phyloP scores from a whole-genome alignment of 768 basidiomycete genomes.

The Boletus rubropictus region DNA sequence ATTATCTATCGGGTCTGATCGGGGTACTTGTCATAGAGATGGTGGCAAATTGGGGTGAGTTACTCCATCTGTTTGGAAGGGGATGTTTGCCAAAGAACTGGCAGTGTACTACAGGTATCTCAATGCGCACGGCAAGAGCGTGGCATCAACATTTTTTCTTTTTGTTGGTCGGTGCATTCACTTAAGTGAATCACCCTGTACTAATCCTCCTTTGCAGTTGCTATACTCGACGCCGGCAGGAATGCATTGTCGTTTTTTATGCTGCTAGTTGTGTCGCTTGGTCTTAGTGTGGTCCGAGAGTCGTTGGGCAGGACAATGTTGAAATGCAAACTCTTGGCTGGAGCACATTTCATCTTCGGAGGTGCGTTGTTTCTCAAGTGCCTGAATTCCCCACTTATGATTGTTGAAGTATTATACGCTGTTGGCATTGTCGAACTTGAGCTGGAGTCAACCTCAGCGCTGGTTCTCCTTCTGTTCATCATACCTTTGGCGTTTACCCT shows the following conservation, averaged over 20 bases:
- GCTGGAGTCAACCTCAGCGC: constrained; percentile 82
- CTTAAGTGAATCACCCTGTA: not conserved
- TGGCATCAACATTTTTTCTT: constrained; percentile 81
- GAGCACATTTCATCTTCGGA: constrained; percentile 88
- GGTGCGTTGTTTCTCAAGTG: constrained; percentile 45
- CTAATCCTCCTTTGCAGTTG: constrained; percentile 45
- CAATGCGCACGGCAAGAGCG: constrained; percentile 74
- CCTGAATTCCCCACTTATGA: constrained; percentile 2
- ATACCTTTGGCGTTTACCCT: constrained; percentile 92
- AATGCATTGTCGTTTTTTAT: constrained; percentile 96
- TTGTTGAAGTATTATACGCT: constrained; percentile 72
- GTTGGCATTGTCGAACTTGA: constrained; percentile 92
- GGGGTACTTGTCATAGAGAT: constrained; percentile 89
- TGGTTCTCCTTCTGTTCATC: constrained; percentile 82
- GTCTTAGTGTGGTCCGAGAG: constrained; percentile 87
- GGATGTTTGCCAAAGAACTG: constrained; percentile 4
- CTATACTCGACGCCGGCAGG: constrained; percentile 91
- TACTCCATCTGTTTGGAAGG: not conserved
- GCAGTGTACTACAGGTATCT: constrained; percentile 91
- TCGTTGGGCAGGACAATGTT: constrained; percentile 81
- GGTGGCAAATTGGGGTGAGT: constrained; percentile 82
- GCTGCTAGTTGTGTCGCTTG: constrained; percentile 86
- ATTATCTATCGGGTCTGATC: constrained; percentile 87
- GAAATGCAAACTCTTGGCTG: constrained; percentile 74
- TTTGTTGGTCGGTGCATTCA: constrained; percentile 66